Base-by-base conservation (phyloP, 169 alveolate genomes). In the Cystoisospora suis region DNA sequence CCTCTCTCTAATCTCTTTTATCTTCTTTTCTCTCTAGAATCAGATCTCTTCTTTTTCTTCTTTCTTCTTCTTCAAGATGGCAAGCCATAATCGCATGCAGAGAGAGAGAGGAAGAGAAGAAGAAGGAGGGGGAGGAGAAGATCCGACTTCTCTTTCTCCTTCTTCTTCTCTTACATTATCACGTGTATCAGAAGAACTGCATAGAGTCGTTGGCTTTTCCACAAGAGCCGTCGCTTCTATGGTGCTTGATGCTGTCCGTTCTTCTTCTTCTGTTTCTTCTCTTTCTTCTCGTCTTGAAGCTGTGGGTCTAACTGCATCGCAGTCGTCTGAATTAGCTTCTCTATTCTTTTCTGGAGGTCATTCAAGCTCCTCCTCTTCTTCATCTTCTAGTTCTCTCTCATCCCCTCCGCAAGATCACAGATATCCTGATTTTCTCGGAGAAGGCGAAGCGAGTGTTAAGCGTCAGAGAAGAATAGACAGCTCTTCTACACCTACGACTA, bases 251-350 rank as follows among this genome's bases (percentile, higher is more conserved):
- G 83, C 83, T 4, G 77, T 44, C 7, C 77, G n/a, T 20, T 65
- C 77, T 1, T 12, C 77, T 12, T 23, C 77, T 4, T 65, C 77
- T 12, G 45, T 65, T n/a, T 65, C 77, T n/a, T 4, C 77, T 65
- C 77, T 65, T 44, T 65, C 77, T 65, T 65, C 77, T 65, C 77
- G 77, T n/a, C 77, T 65, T 44, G 36, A 65, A 65, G 77, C n/a
- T 6, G 77, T 65, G 23, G 77, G 77, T 1, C 77, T 65, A 36
- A 3, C 77, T 65, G 5, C 77, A 1, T 27, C 77, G 1, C 77
- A 65, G 34, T 36, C 77, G 12, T 65, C 77, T 3, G 45, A 44
- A 15, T 44, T 65, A 1, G 77, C 77, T 12, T 32, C 42, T 65
- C 45, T 65, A 20, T 44, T 65, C 42, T 23, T n/a, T 44, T 12